Evolutionary conservation across 2,329 filamentous ascomycete species (phyloP).

Genomic region (Tolypocladium album): DNA sequence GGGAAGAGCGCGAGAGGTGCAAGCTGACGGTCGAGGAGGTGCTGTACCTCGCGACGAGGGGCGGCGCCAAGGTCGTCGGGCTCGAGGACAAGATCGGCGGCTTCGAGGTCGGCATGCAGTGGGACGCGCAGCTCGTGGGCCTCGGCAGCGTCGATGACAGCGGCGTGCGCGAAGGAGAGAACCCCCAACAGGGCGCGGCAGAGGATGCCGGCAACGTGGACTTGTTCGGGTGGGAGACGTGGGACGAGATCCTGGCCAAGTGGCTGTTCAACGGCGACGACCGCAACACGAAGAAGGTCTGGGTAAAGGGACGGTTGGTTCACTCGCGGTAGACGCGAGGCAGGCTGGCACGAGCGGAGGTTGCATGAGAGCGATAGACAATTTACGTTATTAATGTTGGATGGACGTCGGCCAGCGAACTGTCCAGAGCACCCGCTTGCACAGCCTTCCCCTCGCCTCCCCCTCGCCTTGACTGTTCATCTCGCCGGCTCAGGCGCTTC

Average conservation of each 20-base stretch:
- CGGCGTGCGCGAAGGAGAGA: slow-evolving; percentile 8
- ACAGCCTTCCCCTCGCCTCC: not conserved
- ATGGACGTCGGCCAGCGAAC: not conserved
- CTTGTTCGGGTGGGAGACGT: slow-evolving; percentile 84
- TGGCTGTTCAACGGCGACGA: slow-evolving; percentile 95
- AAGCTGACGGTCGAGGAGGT: slow-evolving; percentile 81
- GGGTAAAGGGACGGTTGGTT: slow-evolving; percentile 77
- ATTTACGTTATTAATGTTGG: not conserved
- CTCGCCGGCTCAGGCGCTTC: not conserved
- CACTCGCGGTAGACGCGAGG: slow-evolving; percentile 38
- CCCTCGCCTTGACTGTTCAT: not conserved
- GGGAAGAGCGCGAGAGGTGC: slow-evolving; percentile 30
- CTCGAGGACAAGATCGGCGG: slow-evolving; percentile 61
- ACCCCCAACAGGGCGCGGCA: not conserved
- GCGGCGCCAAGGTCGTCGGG: slow-evolving; percentile 73
- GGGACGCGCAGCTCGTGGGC: slow-evolving; percentile 77
- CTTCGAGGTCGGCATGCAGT: slow-evolving; percentile 80
- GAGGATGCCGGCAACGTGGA: slow-evolving; percentile 55
- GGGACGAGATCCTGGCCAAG: slow-evolving; percentile 79
- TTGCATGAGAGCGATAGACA: not conserved
- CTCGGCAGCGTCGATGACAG: slow-evolving; percentile 41
- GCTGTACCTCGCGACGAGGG: slow-evolving; percentile 76
- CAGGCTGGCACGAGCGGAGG: not conserved
- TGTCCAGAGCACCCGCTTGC: not conserved
- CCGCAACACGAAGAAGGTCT: slow-evolving; percentile 77